Conservation (phyloP, 1,139 yeast genomes). For the Nakaseomyces nivariensis region DNA sequence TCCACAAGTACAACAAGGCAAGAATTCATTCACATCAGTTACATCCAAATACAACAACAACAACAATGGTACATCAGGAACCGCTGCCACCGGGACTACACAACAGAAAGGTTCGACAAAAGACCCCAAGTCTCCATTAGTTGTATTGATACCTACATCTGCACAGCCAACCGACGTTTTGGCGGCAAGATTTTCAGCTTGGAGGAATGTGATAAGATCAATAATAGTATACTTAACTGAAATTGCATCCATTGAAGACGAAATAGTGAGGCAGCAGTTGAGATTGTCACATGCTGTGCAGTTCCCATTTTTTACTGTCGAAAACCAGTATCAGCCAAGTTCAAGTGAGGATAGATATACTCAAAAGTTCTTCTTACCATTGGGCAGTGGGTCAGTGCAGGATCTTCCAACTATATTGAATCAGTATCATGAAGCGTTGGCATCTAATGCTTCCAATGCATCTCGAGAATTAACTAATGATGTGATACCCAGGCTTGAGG, state of each 20-base stretch:
- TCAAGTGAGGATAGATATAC: slow-evolving; percentile 19
- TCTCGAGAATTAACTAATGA: slow-evolving; percentile 59
- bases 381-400: slow-evolving; percentile 71
- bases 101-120: slow-evolving; percentile 6
- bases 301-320: slow-evolving; percentile 38
- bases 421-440: slow-evolving; percentile 66
- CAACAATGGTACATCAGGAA: slow-evolving; percentile 3
- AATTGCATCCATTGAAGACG: slow-evolving; percentile 78
- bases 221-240: slow-evolving; percentile 67
- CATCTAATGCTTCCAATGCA: slow-evolving; percentile 54
- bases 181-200: slow-evolving; percentile 73
- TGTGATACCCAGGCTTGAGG: slow-evolving; percentile 77
- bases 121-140: slow-evolving; percentile 37
- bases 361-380: slow-evolving; percentile 40
- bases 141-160: slow-evolving; percentile 39
- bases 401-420: slow-evolving; percentile 66
- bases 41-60: slow-evolving; percentile 11
- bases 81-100: background rate
- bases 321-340: slow-evolving; percentile 18
- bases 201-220: slow-evolving; percentile 74
- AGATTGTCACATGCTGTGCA: slow-evolving; percentile 71
- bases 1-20: slow-evolving; percentile 5
- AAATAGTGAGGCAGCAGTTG: slow-evolving; percentile 71
- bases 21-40: slow-evolving; percentile 13
- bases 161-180: slow-evolving; percentile 81